Conservation (phyloP, 768 basidiomycete genomes). For the Russula lepida region DNA sequence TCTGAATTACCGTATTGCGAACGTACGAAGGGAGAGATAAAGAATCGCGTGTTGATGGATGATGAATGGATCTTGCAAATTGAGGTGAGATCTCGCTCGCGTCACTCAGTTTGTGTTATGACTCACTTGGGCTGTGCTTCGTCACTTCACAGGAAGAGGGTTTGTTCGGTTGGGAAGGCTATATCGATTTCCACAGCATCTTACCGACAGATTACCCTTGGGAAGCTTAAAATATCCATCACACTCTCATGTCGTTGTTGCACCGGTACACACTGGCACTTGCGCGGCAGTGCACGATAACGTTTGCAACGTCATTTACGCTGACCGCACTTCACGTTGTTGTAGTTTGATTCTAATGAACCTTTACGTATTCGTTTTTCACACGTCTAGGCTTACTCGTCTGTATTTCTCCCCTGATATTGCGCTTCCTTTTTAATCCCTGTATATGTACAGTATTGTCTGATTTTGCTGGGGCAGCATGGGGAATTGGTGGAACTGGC, state of each 20-base stretch:
- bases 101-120: background rate
- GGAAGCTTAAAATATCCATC: slow-evolving; percentile 94
- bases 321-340: background rate
- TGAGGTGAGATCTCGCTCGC: background rate
- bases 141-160: slow-evolving; percentile 14
- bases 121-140: background rate
- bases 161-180: slow-evolving; percentile 16
- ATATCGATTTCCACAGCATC: slow-evolving; percentile 15
- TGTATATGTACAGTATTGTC: background rate
- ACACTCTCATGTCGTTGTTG: slow-evolving; percentile 27
- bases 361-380: background rate
- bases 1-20: slow-evolving; percentile 9
- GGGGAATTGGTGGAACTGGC: no score
- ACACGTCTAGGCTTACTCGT: no score
- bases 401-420: background rate
- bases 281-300: background rate
- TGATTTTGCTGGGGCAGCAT: background rate
- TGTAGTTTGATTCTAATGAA: no score
- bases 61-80: slow-evolving; percentile 17
- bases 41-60: slow-evolving; percentile 14
- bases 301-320: background rate
- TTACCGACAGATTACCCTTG: slow-evolving; percentile 90
- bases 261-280: background rate
- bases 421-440: background rate
- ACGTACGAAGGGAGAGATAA: background rate